Percentiles rank a stretch among this genome's conserved stretches.
Conservation (phyloP, 495 filamentous ascomycete species). For the Lasiosphaeris hirsuta region DNA sequence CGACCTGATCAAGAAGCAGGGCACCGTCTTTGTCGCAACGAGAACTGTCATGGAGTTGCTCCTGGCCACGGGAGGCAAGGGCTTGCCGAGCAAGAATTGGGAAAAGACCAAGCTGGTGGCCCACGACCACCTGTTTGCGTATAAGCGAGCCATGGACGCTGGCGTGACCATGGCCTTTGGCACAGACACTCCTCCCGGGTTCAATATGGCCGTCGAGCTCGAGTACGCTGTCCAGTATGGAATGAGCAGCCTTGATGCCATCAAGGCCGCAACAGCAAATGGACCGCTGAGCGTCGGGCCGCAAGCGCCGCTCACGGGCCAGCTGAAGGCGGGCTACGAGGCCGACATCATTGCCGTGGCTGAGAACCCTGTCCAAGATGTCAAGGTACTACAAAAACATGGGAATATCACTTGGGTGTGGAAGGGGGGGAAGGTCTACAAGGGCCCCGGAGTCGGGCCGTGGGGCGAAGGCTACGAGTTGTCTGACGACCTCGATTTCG, state of each 20-base stretch:
- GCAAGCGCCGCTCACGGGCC: constrained; percentile 46
- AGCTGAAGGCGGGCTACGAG: constrained; percentile 46
- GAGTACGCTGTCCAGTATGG: constrained; percentile 48
- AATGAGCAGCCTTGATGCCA: constrained; percentile 49
- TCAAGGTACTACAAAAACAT: constrained; percentile 39
- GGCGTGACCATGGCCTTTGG: constrained; percentile 42
- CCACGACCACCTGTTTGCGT: constrained; percentile 31
- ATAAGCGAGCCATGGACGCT: constrained; percentile 38
- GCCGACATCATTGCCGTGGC: constrained; percentile 48
- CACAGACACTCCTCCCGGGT: constrained; percentile 42
- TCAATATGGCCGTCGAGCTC: constrained; percentile 47
- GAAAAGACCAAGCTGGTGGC: constrained; percentile 42
- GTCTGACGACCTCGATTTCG: constrained; percentile 4
- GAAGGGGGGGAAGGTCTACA: constrained; percentile 44
- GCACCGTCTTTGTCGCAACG: constrained; percentile 43
- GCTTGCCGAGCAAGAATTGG: constrained; percentile 32
- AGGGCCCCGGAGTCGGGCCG: constrained; percentile 37
- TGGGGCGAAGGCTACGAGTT: constrained; percentile 30
- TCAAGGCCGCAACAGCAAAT: constrained; percentile 52
- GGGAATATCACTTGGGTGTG: constrained; percentile 46
- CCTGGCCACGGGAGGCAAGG: constrained; percentile 29
- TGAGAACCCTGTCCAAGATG: constrained; percentile 44
- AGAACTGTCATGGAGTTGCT: constrained; percentile 38
- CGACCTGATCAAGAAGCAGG: constrained; percentile 46
- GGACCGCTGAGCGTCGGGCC: constrained; percentile 42